Evolutionary conservation across 2,329 filamentous ascomycete species (phyloP).

Genomic region (Curvularia lunata): DNA sequence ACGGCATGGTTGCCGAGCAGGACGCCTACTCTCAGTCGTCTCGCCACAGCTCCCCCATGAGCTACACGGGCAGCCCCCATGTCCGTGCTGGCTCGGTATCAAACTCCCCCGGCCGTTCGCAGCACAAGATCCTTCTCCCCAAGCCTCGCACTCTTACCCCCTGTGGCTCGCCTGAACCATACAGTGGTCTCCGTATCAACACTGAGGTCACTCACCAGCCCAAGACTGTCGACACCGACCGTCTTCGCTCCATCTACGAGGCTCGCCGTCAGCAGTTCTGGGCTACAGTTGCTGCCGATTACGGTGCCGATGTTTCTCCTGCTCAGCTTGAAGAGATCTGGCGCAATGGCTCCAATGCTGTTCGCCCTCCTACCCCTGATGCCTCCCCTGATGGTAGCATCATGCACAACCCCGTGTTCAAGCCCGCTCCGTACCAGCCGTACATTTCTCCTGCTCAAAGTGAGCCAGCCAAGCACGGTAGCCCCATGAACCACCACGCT

Average conservation of each 20-base stretch:
- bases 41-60: constrained; percentile 52
- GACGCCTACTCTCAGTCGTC: constrained; percentile 47
- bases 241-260: constrained; percentile 73
- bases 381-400: constrained; percentile 49
- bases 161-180: constrained; percentile 47
- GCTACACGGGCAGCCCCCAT: constrained; percentile 52
- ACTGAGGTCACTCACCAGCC: constrained; percentile 54
- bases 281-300: constrained; percentile 73
- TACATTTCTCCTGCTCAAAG: constrained; percentile 40
- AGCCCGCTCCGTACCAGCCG: constrained; percentile 37
- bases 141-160: constrained; percentile 62
- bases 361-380: constrained; percentile 49
- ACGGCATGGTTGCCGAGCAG: constrained; percentile 45
- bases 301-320: constrained; percentile 68
- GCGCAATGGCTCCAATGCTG: constrained; percentile 47
- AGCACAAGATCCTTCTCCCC: constrained; percentile 62
- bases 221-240: constrained; percentile 66
- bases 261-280: constrained; percentile 75
- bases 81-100: constrained; percentile 44
- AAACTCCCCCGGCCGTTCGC: constrained; percentile 63
- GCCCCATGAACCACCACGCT: constrained; percentile 36
- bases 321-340: constrained; percentile 74
- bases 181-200: constrained; percentile 52
- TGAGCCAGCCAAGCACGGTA: constrained; percentile 41
- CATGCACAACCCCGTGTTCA: constrained; percentile 44